Evolutionary conservation across 2,329 filamentous ascomycete species (phyloP), one percentile per base, ranked within the genome.

Genomic region (Sordariomycetes sp.): DNA sequence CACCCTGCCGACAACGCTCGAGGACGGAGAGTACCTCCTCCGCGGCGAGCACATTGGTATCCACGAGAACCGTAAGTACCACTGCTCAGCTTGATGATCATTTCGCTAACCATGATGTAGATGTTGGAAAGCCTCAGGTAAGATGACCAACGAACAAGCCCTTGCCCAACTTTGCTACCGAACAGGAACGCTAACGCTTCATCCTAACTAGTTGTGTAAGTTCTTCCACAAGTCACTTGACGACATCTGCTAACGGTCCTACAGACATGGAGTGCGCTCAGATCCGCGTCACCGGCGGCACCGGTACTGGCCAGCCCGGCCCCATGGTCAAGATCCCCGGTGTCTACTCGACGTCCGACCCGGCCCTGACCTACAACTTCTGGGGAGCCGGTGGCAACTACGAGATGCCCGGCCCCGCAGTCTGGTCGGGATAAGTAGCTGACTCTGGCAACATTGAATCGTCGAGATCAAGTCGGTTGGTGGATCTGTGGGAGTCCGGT

Each of bases 31-130:
- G 36, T 68, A 67, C 43, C 53, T 68, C 15, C 45, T 68, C 21
- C 47, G 63, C 15, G 54, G 59, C 32, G 63, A 68, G 46, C 63
- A 68, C 42, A 63, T 68, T 39, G 65, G 53, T 18, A 58, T 69
- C 32, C 64, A 68, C 46, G 60, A 27, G 17, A 39, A 38, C 29
- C 36, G 37, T 39, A 17, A 35, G 30, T 30, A 5, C 14, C 11
- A 12, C 18, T 19, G 23, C 23, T 25, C n/a, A 9, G 23, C n/a
- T n/a, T 25, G 23, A n/a, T 25, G 9, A 9, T 9, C 23, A 9
- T 9, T 25, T 25, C 9, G n/a, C 23, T n/a, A 25, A 9, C 23
- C 23, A 9, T n/a, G 9, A 25, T 24, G 7, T 28, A 27, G 60
- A 49, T 52, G 38, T 37, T 25, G 45, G 46, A 32, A 48, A 46